phyloP scores from a whole-genome alignment of 2,329 filamentous ascomycete species.

The Orbilia javanica region DNA sequence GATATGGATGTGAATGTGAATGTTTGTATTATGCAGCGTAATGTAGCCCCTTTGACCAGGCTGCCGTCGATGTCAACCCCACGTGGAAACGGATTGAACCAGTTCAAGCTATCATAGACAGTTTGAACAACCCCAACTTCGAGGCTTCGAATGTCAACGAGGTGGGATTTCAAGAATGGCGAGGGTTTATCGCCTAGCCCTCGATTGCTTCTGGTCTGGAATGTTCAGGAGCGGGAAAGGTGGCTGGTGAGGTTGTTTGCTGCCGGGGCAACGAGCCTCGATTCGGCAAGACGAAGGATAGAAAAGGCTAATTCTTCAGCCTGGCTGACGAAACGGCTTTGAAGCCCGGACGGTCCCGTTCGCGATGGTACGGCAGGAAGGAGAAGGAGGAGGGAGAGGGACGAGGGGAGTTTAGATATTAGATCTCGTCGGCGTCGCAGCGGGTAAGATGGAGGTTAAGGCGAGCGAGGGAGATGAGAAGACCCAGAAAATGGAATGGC shows the following conservation, averaged over 20 bases:
- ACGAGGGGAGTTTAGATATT: not conserved
- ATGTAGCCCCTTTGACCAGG: constrained; percentile 19
- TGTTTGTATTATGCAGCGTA: no score
- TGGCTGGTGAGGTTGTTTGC: constrained; percentile 52
- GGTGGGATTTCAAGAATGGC: constrained; percentile 10
- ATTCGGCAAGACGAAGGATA: constrained; percentile 32
- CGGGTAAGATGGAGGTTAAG: constrained; percentile 30
- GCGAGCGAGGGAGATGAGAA: constrained; percentile 24
- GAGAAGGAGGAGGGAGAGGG: constrained; percentile 3
- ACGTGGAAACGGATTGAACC: constrained; percentile 6
- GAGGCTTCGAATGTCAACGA: constrained; percentile 23
- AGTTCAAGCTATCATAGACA: constrained; percentile 31
- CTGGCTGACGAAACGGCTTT: constrained; percentile 1
- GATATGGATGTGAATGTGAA: no score
- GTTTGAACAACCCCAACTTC: not conserved
- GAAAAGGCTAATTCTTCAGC: constrained; percentile 1
- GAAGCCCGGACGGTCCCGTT: not conserved
- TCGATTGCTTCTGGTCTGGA: constrained; percentile 21
- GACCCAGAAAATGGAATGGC: constrained; percentile 47
- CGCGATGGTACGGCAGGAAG: constrained; percentile 1
- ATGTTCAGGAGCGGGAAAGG: constrained; percentile 27
- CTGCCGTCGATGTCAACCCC: not conserved
- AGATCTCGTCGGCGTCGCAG: constrained; percentile 27
- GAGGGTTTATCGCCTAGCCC: constrained; percentile 27
- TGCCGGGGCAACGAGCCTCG: constrained; percentile 52